Base-by-base conservation (phyloP, 1,284 basidiomycete species). In the Austropuccinia psidii region DNA sequence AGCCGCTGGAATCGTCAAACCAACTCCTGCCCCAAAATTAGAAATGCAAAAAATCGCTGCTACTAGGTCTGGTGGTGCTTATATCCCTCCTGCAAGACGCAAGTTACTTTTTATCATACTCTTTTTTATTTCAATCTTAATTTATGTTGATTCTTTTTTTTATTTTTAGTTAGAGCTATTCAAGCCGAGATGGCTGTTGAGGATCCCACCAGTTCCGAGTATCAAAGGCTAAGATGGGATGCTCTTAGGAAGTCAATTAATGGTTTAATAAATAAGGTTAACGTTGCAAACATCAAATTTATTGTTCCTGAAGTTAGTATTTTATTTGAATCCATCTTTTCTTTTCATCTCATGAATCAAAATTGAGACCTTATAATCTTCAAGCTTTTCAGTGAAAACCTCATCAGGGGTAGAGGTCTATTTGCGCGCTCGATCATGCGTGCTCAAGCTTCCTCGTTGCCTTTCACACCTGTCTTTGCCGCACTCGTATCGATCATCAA, bases 381-480 rank as follows among this genome's bases (percentile, higher is more conserved):
- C 15, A 29, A 74, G 80, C 82, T 97, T 33, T 95, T 97, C 79
- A 83, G 87, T 4, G 94, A 97, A 82, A 95, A 97, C 81, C 85
- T 97, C 41, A 87, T 96, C 75, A 87, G 92, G 52, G 93, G 93
- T 0, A 85, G 91, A 50, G 93, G 93, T 0, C 83, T 97, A 49
- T 95, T 96, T 80, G 85, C 90, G 33, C 85, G 95, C 76, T 95
- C 93, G 75, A 86, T 99, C 78, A 98, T 99, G 94, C 93, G 96
- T 79, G 95, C 95, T 4, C 96, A 99, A 81, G 86, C 93, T 0
- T 87, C 94, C 4, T 98, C 95, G 82, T 87, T 98, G 75, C 93
- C 95, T 0, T 99, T 96, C 80, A 98, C 96, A 0, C 94, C 96
- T 3, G 91, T 98, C 29, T 98, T 98, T 80, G 93, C 96, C 7